Evolutionary conservation across 192 early-diverging fungal species (phyloP).

Genomic region (Haplosporangium gracile): DNA sequence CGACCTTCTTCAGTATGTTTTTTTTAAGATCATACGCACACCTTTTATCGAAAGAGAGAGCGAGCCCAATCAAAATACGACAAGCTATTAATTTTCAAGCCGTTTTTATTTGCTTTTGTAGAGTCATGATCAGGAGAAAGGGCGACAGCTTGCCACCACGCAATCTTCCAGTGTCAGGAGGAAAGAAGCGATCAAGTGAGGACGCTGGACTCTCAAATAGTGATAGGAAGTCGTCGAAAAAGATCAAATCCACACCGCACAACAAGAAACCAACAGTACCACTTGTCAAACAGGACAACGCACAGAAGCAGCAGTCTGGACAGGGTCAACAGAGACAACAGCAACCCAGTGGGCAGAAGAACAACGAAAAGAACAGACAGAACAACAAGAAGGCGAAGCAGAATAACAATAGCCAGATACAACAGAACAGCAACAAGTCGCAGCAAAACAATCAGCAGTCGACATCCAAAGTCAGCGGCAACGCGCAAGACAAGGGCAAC

Average conservation of each 20-base stretch:
- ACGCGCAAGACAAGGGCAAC: background rate
- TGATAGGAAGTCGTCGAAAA: background rate
- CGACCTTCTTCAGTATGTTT: conserved; percentile 43
- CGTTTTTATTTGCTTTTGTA: background rate
- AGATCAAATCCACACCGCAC: background rate
- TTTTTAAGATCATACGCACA: background rate
- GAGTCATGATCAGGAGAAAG: conserved; percentile 42
- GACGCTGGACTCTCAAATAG: background rate
- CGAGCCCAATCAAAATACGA: background rate
- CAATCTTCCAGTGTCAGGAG: conserved; percentile 21
- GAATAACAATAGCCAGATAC: background rate
- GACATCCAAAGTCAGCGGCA: background rate
- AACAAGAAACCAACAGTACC: background rate
- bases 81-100: background rate
- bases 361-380: background rate
- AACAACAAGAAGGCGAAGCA: background rate
- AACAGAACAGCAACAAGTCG: background rate
- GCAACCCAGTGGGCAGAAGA: background rate
- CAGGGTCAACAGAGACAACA: background rate
- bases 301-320: background rate
- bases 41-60: background rate
- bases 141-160: conserved; percentile 25
- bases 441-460: background rate
- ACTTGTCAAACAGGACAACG: background rate
- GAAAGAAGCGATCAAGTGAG: conserved; percentile 27